Evolutionary conservation across 129 eudicot species (phyloP).

Genomic region (Tagetes patula): DNA sequence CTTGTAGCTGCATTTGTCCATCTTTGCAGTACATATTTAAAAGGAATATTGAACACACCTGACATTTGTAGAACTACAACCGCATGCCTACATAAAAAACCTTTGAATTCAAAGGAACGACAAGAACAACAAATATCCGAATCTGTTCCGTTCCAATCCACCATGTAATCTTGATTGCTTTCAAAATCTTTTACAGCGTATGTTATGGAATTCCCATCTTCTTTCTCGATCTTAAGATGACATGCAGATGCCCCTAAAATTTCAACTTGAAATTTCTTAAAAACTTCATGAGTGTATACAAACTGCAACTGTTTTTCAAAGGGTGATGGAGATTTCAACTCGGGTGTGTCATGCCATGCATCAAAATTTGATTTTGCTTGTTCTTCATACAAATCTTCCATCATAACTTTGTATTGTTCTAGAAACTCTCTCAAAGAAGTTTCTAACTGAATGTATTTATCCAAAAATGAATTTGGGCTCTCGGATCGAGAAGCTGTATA

Average conservation of each 20-base stretch:
- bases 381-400: slow-evolving; percentile 82
- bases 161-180: slow-evolving; percentile 58
- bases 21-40: slow-evolving; percentile 73
- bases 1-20: slow-evolving; percentile 95
- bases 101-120: slow-evolving; percentile 69
- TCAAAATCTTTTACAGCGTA: slow-evolving; percentile 74
- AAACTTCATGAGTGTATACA: slow-evolving; percentile 77
- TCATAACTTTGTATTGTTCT: slow-evolving; percentile 52
- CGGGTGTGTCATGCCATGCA: slow-evolving; percentile 94
- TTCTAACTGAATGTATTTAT: slow-evolving; percentile 59
- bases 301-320: slow-evolving; percentile 76
- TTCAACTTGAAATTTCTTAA: slow-evolving; percentile 81
- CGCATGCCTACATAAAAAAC: slow-evolving; percentile 88
- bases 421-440: slow-evolving; percentile 64
- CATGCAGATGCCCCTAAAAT: slow-evolving; percentile 96
- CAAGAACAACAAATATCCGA: slow-evolving; percentile 87
- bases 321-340: slow-evolving; percentile 91
- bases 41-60: slow-evolving; percentile 71
- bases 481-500: slow-evolving; percentile 62
- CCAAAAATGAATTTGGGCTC: slow-evolving; percentile 66
- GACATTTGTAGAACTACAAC: slow-evolving; percentile 96
- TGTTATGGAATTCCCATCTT: slow-evolving; percentile 38
- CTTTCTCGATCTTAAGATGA: slow-evolving; percentile 70
- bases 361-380: slow-evolving; percentile 93
- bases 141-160: slow-evolving; percentile 63